Evolutionary conservation across 805 yeast species (phyloP).

Genomic region (Yarrowia sp.): DNA sequence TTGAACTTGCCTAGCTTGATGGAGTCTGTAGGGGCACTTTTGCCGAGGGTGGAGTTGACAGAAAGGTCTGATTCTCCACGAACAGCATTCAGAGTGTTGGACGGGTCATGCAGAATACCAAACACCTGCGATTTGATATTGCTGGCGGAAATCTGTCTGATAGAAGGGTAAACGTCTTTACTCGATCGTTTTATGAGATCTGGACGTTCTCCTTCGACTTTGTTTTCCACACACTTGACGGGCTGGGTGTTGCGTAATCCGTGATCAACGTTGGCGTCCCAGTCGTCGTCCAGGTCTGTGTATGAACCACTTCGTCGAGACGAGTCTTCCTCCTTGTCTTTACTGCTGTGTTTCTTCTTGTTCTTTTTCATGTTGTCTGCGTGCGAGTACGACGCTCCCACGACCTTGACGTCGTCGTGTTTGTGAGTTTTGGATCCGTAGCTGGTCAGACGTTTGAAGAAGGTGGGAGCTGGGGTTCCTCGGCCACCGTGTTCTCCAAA

Average conservation of each 20-base stretch:
- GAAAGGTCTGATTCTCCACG: constrained; percentile 15
- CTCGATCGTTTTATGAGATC: constrained; percentile 13
- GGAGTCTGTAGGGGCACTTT: constrained; percentile 13
- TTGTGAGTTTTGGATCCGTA: constrained; percentile 41
- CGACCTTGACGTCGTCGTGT: constrained; percentile 31
- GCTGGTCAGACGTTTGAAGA: constrained; percentile 53
- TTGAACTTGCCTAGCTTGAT: constrained; percentile 55
- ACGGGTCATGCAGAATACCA: constrained; percentile 33
- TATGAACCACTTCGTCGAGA: constrained; percentile 49
- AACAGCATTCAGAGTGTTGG: constrained; percentile 15
- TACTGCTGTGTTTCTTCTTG: constrained; percentile 12
- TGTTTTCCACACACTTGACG: constrained; percentile 41
- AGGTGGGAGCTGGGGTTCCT: constrained; percentile 64
- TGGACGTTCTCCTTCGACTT: constrained; percentile 38
- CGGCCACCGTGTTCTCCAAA: constrained; percentile 74
- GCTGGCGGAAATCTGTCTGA: constrained; percentile 29
- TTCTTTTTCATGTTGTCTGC: constrained; percentile 29
- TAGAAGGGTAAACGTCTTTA: constrained; percentile 14
- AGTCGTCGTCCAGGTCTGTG: constrained; percentile 84
- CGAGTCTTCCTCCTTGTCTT: constrained; percentile 35
- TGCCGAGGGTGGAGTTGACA: not conserved
- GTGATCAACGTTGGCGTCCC: constrained; percentile 79
- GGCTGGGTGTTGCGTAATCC: constrained; percentile 42
- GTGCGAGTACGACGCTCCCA: constrained; percentile 24
- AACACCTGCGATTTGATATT: constrained; percentile 28